phyloP scores from a whole-genome alignment of 2,329 filamentous ascomycete genomes.

The Neonectria coccinea region DNA sequence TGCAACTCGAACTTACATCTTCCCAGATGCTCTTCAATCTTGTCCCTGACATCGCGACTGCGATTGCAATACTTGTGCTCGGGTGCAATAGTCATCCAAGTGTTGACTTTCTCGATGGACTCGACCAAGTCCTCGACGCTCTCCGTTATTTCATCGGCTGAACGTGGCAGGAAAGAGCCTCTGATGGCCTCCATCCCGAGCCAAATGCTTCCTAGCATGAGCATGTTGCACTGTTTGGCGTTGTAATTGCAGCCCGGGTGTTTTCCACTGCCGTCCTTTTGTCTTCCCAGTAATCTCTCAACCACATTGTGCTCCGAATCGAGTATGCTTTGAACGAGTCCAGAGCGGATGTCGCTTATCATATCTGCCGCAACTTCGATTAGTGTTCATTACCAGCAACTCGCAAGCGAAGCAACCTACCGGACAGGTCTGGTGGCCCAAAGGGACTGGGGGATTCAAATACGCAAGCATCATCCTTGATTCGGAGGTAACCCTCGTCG shows the following conservation, averaged over 20 bases:
- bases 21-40: neutral
- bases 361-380: neutral
- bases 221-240: neutral
- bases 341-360: neutral
- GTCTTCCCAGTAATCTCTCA: neutral
- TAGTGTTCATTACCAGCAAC: neutral
- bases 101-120: neutral
- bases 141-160: neutral
- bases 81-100: neutral
- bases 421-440: neutral
- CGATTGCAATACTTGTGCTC: neutral
- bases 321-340: neutral
- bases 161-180: slow-evolving; percentile 4
- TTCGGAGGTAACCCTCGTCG: neutral
- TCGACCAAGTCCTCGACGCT: neutral
- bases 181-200: neutral
- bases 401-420: neutral
- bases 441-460: neutral
- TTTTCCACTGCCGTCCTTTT: no score
- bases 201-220: slow-evolving; percentile 16
- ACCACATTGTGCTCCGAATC: neutral
- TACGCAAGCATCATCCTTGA: neutral
- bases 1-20: neutral
- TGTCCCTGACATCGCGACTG: neutral
- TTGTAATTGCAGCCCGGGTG: neutral